A percentile compares a stretch with the other conserved stretches of the same genome.
Evolutionary conservation across 1,139 yeast species (phyloP).

Genomic region (Hanseniaspora uvarum): DNA sequence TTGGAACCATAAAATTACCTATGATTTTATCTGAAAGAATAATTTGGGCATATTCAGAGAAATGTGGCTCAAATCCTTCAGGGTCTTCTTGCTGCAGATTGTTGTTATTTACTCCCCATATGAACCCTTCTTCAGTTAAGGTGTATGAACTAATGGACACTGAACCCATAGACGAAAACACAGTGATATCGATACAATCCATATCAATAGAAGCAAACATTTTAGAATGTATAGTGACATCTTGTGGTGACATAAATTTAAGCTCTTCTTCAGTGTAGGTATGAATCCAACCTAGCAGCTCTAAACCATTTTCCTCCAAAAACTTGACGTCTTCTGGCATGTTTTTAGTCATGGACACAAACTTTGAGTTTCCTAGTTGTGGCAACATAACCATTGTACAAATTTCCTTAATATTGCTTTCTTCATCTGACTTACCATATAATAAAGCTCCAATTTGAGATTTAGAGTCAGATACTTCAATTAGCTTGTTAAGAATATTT

Average conservation of each 20-base stretch:
- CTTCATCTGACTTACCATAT: conserved; percentile 55
- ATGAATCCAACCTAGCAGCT: conserved; percentile 72
- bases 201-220: conserved; percentile 30
- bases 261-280: conserved; percentile 55
- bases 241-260: conserved; percentile 56
- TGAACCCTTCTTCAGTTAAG: conserved; percentile 52
- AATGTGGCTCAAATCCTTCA: conserved; percentile 51
- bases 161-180: conserved; percentile 75
- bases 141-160: conserved; percentile 62
- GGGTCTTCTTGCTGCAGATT: conserved; percentile 42
- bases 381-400: conserved; percentile 72
- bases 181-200: conserved; percentile 49
- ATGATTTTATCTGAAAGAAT: conserved; percentile 62
- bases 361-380: conserved; percentile 65
- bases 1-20: conserved; percentile 84
- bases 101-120: conserved; percentile 65
- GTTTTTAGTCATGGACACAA: conserved; percentile 50
- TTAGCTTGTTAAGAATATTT: conserved; percentile 65
- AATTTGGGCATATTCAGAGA: conserved; percentile 57
- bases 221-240: conserved; percentile 53
- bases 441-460: conserved; percentile 74
- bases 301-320: conserved; percentile 37
- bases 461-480: conserved; percentile 71
- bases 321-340: conserved; percentile 36
- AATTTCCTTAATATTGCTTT: conserved; percentile 65